Evolutionary conservation across 2,329 filamentous ascomycete species (phyloP).

Genomic region (Capronia epimyces): DNA sequence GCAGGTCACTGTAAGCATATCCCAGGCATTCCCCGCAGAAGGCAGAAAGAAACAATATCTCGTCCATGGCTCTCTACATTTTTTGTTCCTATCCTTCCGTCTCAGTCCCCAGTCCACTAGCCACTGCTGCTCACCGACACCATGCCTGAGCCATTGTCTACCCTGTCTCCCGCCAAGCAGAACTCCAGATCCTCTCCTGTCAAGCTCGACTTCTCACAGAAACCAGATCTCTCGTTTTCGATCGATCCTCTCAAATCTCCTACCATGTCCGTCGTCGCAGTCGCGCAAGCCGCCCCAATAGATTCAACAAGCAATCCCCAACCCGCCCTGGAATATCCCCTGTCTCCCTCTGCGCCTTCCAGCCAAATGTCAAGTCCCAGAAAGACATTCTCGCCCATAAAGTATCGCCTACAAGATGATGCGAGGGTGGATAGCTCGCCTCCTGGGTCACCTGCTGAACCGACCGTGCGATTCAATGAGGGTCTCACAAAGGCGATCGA

Average conservation of each 20-base stretch:
- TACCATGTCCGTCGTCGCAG: constrained; percentile 10
- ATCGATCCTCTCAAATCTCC: constrained; percentile 18
- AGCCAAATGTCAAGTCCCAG: constrained; percentile 23
- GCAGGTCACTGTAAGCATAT: constrained; percentile 1
- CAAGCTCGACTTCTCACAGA: constrained; percentile 23
- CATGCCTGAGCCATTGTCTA: constrained; percentile 40
- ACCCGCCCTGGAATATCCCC: constrained; percentile 23
- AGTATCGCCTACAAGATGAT: constrained; percentile 27
- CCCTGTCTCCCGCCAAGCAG: constrained; percentile 39
- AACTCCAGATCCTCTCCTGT: constrained; percentile 37
- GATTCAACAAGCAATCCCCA: constrained; percentile 29
- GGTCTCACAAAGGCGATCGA: constrained; percentile 27
- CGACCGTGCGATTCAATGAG: constrained; percentile 31
- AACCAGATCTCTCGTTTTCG: constrained; percentile 22
- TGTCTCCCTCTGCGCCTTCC: constrained; percentile 10
- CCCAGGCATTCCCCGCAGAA: constrained; percentile 1
- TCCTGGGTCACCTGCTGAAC: constrained; percentile 28
- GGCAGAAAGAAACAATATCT: constrained; percentile 3
- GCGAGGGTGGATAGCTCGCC: constrained; percentile 20
- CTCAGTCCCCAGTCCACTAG: not conserved
- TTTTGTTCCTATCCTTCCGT: constrained; percentile 5
- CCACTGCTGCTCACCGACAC: constrained; percentile 14
- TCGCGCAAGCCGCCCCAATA: constrained; percentile 22
- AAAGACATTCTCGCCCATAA: constrained; percentile 29
- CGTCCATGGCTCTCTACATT: constrained; percentile 13